Evolutionary conservation across 1,139 yeast species (phyloP).

Genomic region (Blastobotrys arbuscula): DNA sequence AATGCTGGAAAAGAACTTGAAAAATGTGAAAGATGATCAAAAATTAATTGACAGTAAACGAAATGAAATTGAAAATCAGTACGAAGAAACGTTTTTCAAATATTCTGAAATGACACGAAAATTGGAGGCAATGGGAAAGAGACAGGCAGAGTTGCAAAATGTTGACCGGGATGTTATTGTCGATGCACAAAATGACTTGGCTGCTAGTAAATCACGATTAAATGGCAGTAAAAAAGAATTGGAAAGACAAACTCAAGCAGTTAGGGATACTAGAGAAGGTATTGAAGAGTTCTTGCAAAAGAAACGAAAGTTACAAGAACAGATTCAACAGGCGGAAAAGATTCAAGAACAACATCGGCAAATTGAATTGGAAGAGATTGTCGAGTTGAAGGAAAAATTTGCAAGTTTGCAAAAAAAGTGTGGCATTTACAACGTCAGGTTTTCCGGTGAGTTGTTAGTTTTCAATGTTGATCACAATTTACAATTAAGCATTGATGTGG

Average conservation of each 20-base stretch:
- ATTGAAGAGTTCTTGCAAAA: conserved; percentile 13
- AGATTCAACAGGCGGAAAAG: conserved; percentile 17
- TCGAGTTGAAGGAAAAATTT: conserved; percentile 8
- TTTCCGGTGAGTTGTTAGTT: not conserved
- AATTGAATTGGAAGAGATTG: conserved; percentile 15
- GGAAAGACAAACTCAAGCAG: conserved; percentile 5
- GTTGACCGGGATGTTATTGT: conserved; percentile 17
- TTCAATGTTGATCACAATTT: conserved; percentile 9
- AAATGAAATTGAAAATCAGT: conserved; percentile 32
- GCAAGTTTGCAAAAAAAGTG: conserved; percentile 8
- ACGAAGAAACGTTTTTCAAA: conserved; percentile 26
- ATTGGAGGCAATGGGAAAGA: conserved; percentile 27
- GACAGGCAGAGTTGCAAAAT: conserved; percentile 18
- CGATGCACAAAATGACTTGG: conserved; percentile 11
- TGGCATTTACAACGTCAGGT: conserved; percentile 7
- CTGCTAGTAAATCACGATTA: conserved; percentile 9
- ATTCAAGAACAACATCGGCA: conserved; percentile 13
- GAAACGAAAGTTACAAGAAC: conserved; percentile 14
- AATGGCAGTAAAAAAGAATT: conserved; percentile 1
- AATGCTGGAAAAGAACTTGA: conserved; percentile 35
- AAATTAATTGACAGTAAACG: conserved; percentile 18
- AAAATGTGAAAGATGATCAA: conserved; percentile 22
- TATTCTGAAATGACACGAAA: conserved; percentile 30
- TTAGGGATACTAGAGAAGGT: conserved; percentile 9
- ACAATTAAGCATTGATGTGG: conserved; percentile 5